Conservation (phyloP, 2,329 filamentous ascomycete genomes). For the Cytospora leucostoma region DNA sequence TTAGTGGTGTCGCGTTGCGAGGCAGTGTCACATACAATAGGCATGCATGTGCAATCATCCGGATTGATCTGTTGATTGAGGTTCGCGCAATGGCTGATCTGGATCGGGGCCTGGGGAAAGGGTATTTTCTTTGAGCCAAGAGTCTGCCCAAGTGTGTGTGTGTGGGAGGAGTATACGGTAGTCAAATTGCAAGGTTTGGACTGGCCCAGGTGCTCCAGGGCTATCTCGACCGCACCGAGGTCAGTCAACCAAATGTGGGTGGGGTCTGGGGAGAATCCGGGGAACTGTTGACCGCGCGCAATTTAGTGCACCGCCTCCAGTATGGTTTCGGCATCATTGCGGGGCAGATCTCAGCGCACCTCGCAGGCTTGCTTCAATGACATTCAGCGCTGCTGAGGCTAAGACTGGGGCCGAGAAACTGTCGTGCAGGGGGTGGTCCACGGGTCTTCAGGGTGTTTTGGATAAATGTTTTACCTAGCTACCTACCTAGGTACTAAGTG, state of each 20-base stretch:
- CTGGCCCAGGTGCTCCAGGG: not conserved
- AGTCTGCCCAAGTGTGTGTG: not conserved
- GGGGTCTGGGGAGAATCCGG: slow-evolving; percentile 15
- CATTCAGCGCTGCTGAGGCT: too few relatives aligned
- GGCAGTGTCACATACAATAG: not conserved
- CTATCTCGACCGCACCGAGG: not conserved
- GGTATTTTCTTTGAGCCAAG: not conserved
- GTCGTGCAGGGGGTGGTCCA: not conserved
- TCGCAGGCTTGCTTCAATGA: too few relatives aligned
- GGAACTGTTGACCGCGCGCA: not conserved
- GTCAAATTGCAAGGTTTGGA: not conserved
- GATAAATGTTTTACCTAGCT: not conserved
- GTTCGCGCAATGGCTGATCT: not conserved
- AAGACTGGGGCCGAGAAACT: too few relatives aligned
- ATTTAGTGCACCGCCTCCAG: not conserved
- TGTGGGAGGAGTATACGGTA: not conserved
- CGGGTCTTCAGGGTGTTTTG: not conserved
- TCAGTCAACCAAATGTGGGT: not conserved
- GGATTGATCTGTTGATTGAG: not conserved
- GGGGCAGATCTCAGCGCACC: not conserved
- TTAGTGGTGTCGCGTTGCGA: slow-evolving; percentile 4
- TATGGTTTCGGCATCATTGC: not conserved
- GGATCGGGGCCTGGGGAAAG: not conserved
- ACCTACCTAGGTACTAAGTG: not conserved
- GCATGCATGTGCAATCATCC: slow-evolving; percentile 13